phyloP scores from a whole-genome alignment of 805 yeast genomes.

The Lipomyces kockii region DNA sequence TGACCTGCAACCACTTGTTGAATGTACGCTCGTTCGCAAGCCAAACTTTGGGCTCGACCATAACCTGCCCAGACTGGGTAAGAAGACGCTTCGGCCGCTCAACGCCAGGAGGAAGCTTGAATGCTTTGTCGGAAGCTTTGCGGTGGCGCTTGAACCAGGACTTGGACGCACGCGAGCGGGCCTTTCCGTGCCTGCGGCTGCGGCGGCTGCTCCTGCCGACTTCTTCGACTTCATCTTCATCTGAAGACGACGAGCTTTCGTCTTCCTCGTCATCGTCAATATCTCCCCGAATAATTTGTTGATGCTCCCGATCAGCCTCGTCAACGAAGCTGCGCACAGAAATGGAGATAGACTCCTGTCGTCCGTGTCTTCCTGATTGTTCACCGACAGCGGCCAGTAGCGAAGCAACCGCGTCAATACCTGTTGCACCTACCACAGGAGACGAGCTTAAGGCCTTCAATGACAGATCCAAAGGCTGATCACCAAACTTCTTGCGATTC shows the following conservation, averaged over 20 bases:
- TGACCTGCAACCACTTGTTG: slow-evolving; percentile 91
- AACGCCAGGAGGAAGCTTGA: slow-evolving; percentile 81
- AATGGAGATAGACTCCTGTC: slow-evolving; percentile 27
- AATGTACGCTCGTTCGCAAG: slow-evolving; percentile 97
- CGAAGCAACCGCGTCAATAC: slow-evolving; percentile 15
- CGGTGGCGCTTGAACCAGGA: slow-evolving; percentile 29
- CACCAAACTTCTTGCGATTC: slow-evolving; percentile 47
- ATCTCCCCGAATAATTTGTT: slow-evolving; percentile 25
- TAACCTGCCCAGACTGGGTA: slow-evolving; percentile 88
- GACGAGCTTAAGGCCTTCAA: slow-evolving; percentile 13
- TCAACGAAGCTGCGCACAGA: slow-evolving; percentile 30
- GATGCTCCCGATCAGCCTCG: slow-evolving; percentile 25
- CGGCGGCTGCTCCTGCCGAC: slow-evolving; percentile 17
- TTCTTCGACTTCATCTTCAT: slow-evolving; percentile 41
- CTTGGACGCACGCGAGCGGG: slow-evolving; percentile 5
- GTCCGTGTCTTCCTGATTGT: slow-evolving; percentile 38
- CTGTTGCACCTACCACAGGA: not conserved
- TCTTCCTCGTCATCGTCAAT: slow-evolving; percentile 57
- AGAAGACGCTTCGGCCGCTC: slow-evolving; percentile 75
- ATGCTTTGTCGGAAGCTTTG: slow-evolving; percentile 2
- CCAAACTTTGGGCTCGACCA: slow-evolving; percentile 98
- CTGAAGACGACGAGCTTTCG: slow-evolving; percentile 50
- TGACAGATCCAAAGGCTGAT: slow-evolving; percentile 26
- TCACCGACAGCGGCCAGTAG: slow-evolving; percentile 21
- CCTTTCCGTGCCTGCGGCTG: slow-evolving; percentile 7